These are phyloP conservation scores for Xylaria grammica DNA, from an alignment of 495 filamentous ascomycete species.

Conservation along the genomic window DNA sequence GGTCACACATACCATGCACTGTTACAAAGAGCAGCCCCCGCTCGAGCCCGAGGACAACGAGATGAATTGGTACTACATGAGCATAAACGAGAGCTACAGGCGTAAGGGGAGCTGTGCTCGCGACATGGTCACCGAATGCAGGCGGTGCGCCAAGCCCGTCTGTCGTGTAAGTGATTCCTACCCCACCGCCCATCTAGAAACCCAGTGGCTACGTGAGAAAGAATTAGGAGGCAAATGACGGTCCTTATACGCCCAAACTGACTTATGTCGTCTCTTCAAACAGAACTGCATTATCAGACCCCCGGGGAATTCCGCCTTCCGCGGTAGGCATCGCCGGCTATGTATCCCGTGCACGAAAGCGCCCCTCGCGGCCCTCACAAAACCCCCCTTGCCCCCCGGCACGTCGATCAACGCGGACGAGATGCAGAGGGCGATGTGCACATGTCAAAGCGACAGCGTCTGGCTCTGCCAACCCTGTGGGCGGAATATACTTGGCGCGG, in stretches of 20 bases:
- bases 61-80: conserved; percentile 58
- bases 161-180: conserved; percentile 67
- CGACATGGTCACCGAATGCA: conserved; percentile 83
- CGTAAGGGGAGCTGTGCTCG: conserved; percentile 79
- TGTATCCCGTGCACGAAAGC: conserved; percentile 73
- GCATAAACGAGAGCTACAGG: conserved; percentile 45
- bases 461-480: conserved; percentile 87
- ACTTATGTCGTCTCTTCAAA: background rate
- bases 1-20: conserved; percentile 74
- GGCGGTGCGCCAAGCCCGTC: conserved; percentile 73
- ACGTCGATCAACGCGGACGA: conserved; percentile 43
- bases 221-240: no score
- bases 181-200: background rate
- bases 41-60: conserved; percentile 54
- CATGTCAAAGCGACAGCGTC: conserved; percentile 63
- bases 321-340: conserved; percentile 75
- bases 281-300: conserved; percentile 88
- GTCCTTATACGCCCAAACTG: background rate
- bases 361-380: conserved; percentile 58
- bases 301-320: conserved; percentile 63
- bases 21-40: conserved; percentile 68
- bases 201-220: no score
- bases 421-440: conserved; percentile 68
- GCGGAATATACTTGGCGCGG: conserved; percentile 65
- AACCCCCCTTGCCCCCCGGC: conserved; percentile 33